Evolutionary conservation across 768 basidiomycete species (phyloP).

Genomic region (Pleurotus giganteus): DNA sequence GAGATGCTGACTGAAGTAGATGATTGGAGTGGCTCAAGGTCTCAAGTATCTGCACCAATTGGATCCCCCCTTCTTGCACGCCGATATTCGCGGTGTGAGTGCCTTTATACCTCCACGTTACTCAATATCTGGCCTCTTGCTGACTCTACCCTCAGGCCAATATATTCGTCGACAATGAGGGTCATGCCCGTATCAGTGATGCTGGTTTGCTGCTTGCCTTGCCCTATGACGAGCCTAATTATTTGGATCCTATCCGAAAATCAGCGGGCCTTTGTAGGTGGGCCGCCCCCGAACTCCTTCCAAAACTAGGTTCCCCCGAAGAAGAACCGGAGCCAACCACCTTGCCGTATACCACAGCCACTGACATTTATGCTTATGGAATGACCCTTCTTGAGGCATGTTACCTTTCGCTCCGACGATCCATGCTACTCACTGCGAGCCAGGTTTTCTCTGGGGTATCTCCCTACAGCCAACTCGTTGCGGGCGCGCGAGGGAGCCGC

Average conservation of each 20-base stretch:
- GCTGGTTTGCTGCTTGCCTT: constrained; percentile 24
- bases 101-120: background rate
- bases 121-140: background rate
- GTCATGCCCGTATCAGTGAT: constrained; percentile 25
- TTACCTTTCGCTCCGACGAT: background rate
- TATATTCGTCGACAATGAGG: constrained; percentile 22
- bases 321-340: background rate
- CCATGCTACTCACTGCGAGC: background rate
- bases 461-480: constrained; percentile 15
- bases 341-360: constrained; percentile 12
- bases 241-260: constrained; percentile 13
- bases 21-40: constrained; percentile 20
- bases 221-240: constrained; percentile 19
- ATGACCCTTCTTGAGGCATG: constrained; percentile 28
- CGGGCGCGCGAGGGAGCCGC: background rate
- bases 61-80: constrained; percentile 19
- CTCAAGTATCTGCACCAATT: constrained; percentile 22
- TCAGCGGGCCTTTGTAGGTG: constrained; percentile 26
- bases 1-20: constrained; percentile 3
- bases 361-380: constrained; percentile 25
- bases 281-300: constrained; percentile 31
- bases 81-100: constrained; percentile 24
- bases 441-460: constrained; percentile 20
- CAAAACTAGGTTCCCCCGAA: constrained; percentile 6
- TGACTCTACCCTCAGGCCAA: constrained; percentile 19